Conservation (phyloP, 768 basidiomycete species). For the Lactarius quietus region DNA sequence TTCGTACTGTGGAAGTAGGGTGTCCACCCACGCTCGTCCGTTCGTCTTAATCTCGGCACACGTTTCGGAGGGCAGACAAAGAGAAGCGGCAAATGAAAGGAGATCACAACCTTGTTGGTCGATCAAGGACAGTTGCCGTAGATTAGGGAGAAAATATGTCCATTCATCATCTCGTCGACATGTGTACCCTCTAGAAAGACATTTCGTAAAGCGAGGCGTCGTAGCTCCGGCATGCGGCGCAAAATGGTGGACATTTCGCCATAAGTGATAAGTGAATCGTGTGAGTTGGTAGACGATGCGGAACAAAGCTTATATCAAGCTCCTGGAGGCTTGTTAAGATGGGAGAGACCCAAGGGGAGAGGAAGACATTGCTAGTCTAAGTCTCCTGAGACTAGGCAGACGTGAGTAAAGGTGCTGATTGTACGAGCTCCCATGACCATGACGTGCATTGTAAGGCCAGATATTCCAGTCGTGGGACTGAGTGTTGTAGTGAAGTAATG, state of each 20-base stretch:
- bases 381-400: conserved; percentile 9
- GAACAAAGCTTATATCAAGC: conserved; percentile 2
- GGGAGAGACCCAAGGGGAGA: conserved; percentile 6
- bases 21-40: not conserved
- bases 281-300: not conserved
- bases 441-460: conserved; percentile 1
- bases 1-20: not conserved
- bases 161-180: not conserved
- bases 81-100: conserved; percentile 1
- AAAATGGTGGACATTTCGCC: not conserved
- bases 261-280: not conserved
- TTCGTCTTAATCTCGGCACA: conserved; percentile 8
- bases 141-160: not conserved
- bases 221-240: conserved; percentile 4
- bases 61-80: not conserved
- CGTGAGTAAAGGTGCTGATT: not conserved
- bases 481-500: not conserved
- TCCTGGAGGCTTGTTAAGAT: conserved; percentile 7
- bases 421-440: conserved; percentile 7
- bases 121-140: conserved; percentile 1
- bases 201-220: conserved; percentile 1
- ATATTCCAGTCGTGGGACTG: conserved; percentile 6
- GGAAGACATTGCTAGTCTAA: conserved; percentile 4
- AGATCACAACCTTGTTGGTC: not conserved
- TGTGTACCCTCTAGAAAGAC: not conserved